phyloP scores from a whole-genome alignment of 768 basidiomycete genomes.

The Mycena venus region DNA sequence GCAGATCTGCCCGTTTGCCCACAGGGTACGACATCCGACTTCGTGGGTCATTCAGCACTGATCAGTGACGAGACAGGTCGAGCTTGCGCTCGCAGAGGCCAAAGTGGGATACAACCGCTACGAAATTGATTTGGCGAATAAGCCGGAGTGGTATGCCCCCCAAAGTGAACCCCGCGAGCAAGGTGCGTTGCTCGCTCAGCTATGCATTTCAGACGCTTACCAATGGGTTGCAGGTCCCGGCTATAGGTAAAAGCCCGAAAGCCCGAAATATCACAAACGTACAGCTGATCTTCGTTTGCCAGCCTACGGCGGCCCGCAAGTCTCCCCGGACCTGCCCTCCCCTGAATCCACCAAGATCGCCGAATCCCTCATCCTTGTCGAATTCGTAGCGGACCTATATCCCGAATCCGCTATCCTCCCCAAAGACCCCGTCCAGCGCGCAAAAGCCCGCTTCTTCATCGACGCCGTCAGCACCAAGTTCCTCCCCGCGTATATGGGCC shows the following conservation, averaged over 20 bases:
- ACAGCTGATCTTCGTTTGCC: conserved; percentile 38
- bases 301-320: conserved; percentile 73
- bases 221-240: conserved; percentile 1
- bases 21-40: conserved; percentile 56
- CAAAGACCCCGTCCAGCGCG: conserved; percentile 66
- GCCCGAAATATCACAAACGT: no score
- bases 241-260: conserved; percentile 2
- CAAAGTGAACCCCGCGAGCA: conserved; percentile 77
- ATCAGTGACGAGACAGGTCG: conserved; percentile 53
- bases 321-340: conserved; percentile 68
- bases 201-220: background rate
- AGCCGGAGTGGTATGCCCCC: conserved; percentile 77
- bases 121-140: conserved; percentile 73
- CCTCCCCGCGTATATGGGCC: conserved; percentile 51
- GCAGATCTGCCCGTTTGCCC: conserved; percentile 72
- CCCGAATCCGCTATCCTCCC: conserved; percentile 64
- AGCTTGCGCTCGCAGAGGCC: conserved; percentile 74
- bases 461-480: conserved; percentile 65
- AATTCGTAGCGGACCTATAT: conserved; percentile 75
- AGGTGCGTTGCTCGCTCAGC: conserved; percentile 53
- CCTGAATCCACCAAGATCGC: conserved; percentile 71
- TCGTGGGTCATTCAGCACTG: background rate
- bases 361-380: conserved; percentile 75
- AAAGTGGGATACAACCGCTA: conserved; percentile 61
- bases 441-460: conserved; percentile 74